These are phyloP conservation scores for Glycine soja DNA, from an alignment of 306 rosid species.

Conservation along the genomic window DNA sequence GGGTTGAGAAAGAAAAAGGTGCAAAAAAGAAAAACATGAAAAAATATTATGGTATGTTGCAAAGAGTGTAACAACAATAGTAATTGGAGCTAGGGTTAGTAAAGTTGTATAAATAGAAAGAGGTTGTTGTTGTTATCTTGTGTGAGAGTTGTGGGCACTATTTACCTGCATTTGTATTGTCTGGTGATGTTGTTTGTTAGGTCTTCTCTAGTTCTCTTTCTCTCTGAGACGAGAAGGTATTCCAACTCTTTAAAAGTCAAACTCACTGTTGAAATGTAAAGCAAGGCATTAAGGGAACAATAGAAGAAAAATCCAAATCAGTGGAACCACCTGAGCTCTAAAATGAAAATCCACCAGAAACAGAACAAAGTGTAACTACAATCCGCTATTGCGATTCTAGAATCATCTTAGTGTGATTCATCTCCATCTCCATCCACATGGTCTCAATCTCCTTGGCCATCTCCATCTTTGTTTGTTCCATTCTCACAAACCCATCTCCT, in stretches of 20 bases:
- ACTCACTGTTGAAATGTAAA: slow-evolving; percentile 80
- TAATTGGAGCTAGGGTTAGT: slow-evolving; percentile 43
- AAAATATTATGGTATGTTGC: neutral
- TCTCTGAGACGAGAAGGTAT: slow-evolving; percentile 52
- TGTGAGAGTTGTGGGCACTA: neutral
- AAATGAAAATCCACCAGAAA: slow-evolving; percentile 72
- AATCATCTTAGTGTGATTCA: no score
- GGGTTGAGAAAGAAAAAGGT: slow-evolving; percentile 41
- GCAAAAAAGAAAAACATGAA: slow-evolving; percentile 42
- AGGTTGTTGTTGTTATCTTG: slow-evolving; percentile 22
- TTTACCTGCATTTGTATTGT: slow-evolving; percentile 35
- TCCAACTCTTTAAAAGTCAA: slow-evolving; percentile 64
- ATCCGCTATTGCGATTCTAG: no score
- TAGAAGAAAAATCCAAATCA: slow-evolving; percentile 57
- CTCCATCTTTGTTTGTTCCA: no score
- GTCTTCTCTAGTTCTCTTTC: slow-evolving; percentile 39
- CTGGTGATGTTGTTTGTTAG: slow-evolving; percentile 34
- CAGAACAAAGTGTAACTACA: slow-evolving; percentile 62
- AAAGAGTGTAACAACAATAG: slow-evolving; percentile 57
- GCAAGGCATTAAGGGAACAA: slow-evolving; percentile 72
- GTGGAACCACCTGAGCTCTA: slow-evolving; percentile 50
- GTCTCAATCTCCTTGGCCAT: no score
- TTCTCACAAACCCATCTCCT: no score
- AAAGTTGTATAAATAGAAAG: slow-evolving; percentile 10
- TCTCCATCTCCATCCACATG: no score